Evolutionary conservation across 2,329 filamentous ascomycete genomes (phyloP).

Genomic region (Penicillium sp.): DNA sequence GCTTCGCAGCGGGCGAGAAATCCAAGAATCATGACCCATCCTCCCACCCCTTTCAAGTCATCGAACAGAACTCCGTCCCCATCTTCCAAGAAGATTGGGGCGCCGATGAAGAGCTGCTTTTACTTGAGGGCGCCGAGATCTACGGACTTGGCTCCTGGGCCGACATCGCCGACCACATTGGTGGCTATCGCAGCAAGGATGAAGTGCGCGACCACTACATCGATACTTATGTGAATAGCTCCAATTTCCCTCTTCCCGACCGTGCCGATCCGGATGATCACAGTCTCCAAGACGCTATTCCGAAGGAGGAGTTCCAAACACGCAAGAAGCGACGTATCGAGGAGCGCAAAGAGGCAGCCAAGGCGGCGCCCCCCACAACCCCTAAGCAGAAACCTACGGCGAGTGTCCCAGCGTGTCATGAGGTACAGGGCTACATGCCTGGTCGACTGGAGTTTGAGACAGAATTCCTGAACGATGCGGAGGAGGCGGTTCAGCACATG

Average conservation of each 20-base stretch:
- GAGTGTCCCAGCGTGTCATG: constrained; percentile 92
- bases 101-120: constrained; percentile 90
- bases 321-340: constrained; percentile 93
- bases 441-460: constrained; percentile 96
- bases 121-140: constrained; percentile 91
- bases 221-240: constrained; percentile 79
- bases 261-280: constrained; percentile 81
- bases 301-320: constrained; percentile 88
- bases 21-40: constrained; percentile 84
- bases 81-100: constrained; percentile 96
- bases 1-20: constrained; percentile 79
- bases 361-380: constrained; percentile 77
- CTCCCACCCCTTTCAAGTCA: constrained; percentile 86
- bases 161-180: constrained; percentile 97
- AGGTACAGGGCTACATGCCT: constrained; percentile 98
- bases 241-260: constrained; percentile 81
- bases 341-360: constrained; percentile 81
- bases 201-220: constrained; percentile 96
- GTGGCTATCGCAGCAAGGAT: constrained; percentile 89
- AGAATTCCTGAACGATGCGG: constrained; percentile 95
- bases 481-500: constrained; percentile 98
- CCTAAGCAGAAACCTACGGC: constrained; percentile 96
- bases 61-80: constrained; percentile 97
- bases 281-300: constrained; percentile 74
- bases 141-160: constrained; percentile 97